Evolutionary conservation across 164 flowering plant genomes (phyloP).

Genomic region (Chimonanthus salicifolius): DNA sequence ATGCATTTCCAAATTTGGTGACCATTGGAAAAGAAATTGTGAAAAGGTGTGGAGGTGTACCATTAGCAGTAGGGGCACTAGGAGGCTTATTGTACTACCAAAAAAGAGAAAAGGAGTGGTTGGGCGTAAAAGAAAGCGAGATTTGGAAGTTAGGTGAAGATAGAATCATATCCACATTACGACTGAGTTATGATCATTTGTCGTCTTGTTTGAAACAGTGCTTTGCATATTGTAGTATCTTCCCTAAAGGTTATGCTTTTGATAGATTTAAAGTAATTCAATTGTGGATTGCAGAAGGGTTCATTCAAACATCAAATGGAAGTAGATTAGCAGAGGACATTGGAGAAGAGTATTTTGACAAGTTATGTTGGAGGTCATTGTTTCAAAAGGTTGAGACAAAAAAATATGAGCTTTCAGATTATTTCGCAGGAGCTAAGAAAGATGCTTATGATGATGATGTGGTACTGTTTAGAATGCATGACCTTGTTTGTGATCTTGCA

Average conservation of each 20-base stretch:
- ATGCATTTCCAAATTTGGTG: background rate
- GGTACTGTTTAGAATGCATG: background rate
- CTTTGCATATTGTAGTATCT: constrained; percentile 16
- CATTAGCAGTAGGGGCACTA: constrained; percentile 10
- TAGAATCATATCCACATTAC: background rate
- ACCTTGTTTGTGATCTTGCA: constrained; percentile 4
- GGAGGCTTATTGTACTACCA: constrained; percentile 13
- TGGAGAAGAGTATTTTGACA: background rate
- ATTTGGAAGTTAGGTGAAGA: background rate
- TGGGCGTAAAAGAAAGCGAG: background rate
- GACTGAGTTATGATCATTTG: background rate
- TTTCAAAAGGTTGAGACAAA: background rate
- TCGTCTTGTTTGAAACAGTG: constrained; percentile 14
- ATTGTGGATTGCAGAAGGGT: constrained; percentile 14
- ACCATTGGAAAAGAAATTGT: constrained; percentile 10
- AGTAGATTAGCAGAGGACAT: background rate
- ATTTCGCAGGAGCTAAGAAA: no score
- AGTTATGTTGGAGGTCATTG: background rate
- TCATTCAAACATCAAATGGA: background rate
- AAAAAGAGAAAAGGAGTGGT: constrained; percentile 5
- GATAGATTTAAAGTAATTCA: constrained; percentile 4
- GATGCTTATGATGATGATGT: background rate
- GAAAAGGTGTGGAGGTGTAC: constrained; percentile 14
- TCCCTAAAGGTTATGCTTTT: constrained; percentile 6
- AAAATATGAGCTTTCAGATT: no score